These are phyloP conservation scores for Rhodamnia rubescens DNA, from an alignment of 345 rosid genomes.

Conservation along the genomic window DNA sequence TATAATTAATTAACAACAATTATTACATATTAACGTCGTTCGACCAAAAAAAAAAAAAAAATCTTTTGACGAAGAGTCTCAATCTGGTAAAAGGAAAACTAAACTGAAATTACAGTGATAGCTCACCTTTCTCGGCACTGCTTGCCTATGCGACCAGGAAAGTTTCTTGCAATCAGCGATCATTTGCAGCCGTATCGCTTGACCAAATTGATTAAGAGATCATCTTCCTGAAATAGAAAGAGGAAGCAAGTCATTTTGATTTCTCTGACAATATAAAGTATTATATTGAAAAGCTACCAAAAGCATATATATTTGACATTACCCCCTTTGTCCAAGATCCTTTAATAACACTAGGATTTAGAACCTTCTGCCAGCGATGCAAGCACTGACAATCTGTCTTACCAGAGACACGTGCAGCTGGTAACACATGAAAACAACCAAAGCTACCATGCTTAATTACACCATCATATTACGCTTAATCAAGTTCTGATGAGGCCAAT, in stretches of 20 bases:
- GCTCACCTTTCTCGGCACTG: slow-evolving; percentile 49
- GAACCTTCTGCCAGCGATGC: slow-evolving; percentile 51
- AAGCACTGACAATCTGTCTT: slow-evolving; percentile 40
- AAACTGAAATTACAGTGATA: background rate
- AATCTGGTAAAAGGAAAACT: background rate
- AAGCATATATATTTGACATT: background rate
- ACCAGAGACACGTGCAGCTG: slow-evolving; percentile 35
- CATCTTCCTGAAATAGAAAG: slow-evolving; percentile 32
- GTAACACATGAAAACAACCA: background rate
- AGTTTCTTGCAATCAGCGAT: slow-evolving; percentile 33
- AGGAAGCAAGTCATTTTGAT: background rate
- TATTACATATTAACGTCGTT: background rate
- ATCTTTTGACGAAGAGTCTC: background rate
- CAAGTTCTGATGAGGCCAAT: background rate
- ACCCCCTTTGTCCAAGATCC: slow-evolving; percentile 51
- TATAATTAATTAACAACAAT: background rate
- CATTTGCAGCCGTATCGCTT: slow-evolving; percentile 25
- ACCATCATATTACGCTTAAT: background rate
- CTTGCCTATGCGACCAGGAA: slow-evolving; percentile 45
- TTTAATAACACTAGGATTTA: slow-evolving; percentile 34
- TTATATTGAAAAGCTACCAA: background rate
- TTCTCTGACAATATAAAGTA: background rate
- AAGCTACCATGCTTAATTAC: background rate
- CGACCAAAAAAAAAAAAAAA: background rate
- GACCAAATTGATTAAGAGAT: slow-evolving; percentile 17